phyloP scores from a whole-genome alignment of 345 rosid genomes.

The Syzygium aromaticum region DNA sequence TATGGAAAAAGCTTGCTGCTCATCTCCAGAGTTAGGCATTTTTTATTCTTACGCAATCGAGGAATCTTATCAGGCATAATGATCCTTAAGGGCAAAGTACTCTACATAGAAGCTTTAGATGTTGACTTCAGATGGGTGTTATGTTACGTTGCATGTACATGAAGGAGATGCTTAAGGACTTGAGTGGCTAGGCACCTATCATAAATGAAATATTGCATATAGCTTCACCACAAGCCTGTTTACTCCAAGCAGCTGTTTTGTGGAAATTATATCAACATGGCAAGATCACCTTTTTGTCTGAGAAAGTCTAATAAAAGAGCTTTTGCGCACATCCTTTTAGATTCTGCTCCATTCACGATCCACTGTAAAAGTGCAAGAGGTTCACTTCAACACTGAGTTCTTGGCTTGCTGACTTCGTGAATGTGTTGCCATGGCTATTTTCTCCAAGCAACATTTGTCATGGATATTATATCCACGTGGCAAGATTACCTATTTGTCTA shows the following conservation, averaged over 20 bases:
- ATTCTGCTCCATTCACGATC: not conserved
- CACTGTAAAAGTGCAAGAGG: not conserved
- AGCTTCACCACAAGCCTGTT: not conserved
- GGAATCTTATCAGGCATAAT: not conserved
- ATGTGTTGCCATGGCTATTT: not conserved
- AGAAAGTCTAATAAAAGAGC: not conserved
- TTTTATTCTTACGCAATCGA: not conserved
- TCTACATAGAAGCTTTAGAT: not conserved
- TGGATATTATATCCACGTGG: not conserved
- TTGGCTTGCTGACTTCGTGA: not conserved
- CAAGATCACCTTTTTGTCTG: not conserved
- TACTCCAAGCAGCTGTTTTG: not conserved
- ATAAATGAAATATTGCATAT: not conserved
- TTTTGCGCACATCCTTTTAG: not conserved
- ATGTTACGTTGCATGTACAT: not conserved
- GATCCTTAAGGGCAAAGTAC: not conserved
- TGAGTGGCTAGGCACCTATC: not conserved
- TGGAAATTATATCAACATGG: not conserved
- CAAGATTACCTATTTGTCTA: not conserved
- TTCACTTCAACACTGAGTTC: not conserved
- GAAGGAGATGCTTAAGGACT: not conserved
- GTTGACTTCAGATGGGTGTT: not conserved
- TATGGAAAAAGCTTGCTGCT: not conserved
- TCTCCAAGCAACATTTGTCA: not conserved
- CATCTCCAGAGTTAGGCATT: not conserved